These are phyloP conservation scores for Eucalyptus camaldulensis DNA, from an alignment of 345 rosid species.

Conservation along the genomic window DNA sequence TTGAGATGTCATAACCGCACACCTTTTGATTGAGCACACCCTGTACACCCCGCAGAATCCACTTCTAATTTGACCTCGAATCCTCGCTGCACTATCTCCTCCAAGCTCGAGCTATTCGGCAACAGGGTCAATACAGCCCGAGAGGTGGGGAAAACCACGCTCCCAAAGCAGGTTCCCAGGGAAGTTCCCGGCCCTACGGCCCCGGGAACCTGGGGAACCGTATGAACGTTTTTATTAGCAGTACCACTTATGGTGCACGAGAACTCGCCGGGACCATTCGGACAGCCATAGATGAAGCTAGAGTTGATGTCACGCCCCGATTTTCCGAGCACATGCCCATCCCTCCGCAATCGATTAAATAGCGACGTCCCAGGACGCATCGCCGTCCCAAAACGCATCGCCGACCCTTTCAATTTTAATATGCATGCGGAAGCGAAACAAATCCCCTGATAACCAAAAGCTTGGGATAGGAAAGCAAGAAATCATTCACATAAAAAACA, in stretches of 20 bases:
- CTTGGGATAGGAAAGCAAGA: no score
- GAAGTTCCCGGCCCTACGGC: no score
- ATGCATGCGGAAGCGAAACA: no score
- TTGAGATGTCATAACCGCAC: not conserved
- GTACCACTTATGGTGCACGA: not conserved
- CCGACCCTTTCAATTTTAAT: no score
- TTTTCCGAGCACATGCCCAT: no score
- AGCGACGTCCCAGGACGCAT: no score
- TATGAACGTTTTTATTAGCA: not conserved
- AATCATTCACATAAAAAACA: no score
- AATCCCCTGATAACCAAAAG: no score
- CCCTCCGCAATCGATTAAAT: no score
- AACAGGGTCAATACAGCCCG: fast-evolving
- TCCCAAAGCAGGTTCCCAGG: no score
- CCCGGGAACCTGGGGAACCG: not conserved
- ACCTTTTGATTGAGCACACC: not conserved
- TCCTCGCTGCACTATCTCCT: not conserved
- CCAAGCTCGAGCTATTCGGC: fast-evolving
- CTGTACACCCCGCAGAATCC: not conserved
- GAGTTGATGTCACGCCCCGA: no score
- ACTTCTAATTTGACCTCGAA: not conserved
- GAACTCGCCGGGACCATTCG: not conserved
- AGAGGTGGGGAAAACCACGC: not conserved
- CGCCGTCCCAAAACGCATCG: no score
- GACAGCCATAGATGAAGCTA: slow-evolving; percentile 2